Percentiles rank a stretch among this genome's conserved stretches.
Evolutionary conservation across 1,284 basidiomycete genomes (phyloP).

Genomic region (Serendipita sp.): DNA sequence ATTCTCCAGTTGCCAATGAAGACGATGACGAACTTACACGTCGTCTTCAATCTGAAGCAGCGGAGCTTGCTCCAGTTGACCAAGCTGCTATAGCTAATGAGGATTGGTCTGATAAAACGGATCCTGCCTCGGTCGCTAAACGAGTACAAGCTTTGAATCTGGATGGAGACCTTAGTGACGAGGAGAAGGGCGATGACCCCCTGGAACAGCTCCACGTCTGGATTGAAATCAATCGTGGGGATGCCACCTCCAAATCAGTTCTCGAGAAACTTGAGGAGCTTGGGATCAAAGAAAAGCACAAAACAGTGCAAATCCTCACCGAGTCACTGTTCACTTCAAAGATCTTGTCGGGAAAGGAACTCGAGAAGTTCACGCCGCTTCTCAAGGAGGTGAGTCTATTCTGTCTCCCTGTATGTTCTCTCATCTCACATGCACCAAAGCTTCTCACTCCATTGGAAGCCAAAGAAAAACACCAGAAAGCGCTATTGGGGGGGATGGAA

Average conservation of each 20-base stretch:
- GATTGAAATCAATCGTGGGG: conserved; percentile 67
- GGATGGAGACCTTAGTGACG: conserved; percentile 76
- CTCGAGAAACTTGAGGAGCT: conserved; percentile 82
- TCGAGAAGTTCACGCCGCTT: conserved; percentile 59
- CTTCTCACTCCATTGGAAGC: conserved; percentile 48
- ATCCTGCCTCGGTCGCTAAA: conserved; percentile 79
- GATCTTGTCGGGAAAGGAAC: conserved; percentile 45
- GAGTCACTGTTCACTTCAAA: conserved; percentile 79
- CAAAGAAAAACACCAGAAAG: conserved; percentile 88
- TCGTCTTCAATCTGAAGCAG: conserved; percentile 78
- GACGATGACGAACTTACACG: conserved; percentile 72
- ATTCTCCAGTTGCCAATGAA: background rate
- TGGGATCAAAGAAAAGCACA: conserved; percentile 93
- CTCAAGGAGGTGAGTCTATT: conserved; percentile 58
- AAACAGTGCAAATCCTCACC: conserved; percentile 71
- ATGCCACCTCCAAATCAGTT: conserved; percentile 34
- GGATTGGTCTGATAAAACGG: conserved; percentile 85
- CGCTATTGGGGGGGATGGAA: conserved; percentile 81
- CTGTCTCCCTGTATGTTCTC: background rate
- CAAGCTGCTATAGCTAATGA: conserved; percentile 45
- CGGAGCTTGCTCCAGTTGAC: conserved; percentile 40
- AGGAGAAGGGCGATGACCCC: conserved; percentile 65
- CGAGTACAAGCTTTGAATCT: conserved; percentile 73
- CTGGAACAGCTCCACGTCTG: conserved; percentile 76
- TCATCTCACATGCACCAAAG: conserved; percentile 22